A percentile compares a stretch with the other conserved stretches of the same genome.
Evolutionary conservation across 179 eudicot genomes (phyloP).

Genomic region (Spergularia azorica): DNA sequence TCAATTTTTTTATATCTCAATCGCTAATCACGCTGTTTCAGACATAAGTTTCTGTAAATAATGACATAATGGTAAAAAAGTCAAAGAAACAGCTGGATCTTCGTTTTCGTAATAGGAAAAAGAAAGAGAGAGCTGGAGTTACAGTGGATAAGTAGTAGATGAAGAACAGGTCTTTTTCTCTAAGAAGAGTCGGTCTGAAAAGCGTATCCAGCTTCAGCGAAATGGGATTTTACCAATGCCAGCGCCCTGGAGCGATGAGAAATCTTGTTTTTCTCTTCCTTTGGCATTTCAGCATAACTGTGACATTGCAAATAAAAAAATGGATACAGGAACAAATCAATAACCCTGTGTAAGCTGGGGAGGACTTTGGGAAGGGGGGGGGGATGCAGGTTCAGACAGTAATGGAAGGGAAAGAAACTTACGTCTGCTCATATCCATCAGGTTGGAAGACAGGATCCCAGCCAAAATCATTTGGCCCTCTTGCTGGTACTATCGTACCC

Average conservation of each 20-base stretch:
- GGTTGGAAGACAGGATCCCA: slow-evolving; percentile 98
- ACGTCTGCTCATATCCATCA: slow-evolving; percentile 87
- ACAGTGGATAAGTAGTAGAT: background rate
- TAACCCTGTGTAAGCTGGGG: background rate
- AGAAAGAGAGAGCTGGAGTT: slow-evolving; percentile 2
- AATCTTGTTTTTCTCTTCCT: slow-evolving; percentile 93
- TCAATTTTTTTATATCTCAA: no score
- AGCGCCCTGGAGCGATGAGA: slow-evolving; percentile 86
- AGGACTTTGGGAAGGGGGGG: no score
- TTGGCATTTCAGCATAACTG: slow-evolving; percentile 93
- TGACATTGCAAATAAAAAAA: slow-evolving; percentile 5
- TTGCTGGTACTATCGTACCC: slow-evolving; percentile 90
- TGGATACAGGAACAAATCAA: background rate
- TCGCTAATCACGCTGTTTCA: no score
- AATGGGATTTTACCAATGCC: slow-evolving; percentile 78
- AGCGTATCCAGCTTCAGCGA: slow-evolving; percentile 67
- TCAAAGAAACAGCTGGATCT: background rate
- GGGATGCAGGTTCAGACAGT: background rate
- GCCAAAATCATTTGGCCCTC: slow-evolving; percentile 95
- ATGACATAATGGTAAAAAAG: background rate
- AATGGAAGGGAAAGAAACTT: slow-evolving; percentile 24
- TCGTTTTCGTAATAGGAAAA: background rate
- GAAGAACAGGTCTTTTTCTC: background rate
- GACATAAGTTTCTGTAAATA: no score
- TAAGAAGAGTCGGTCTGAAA: slow-evolving; percentile 36